Conservation (phyloP, 495 filamentous ascomycete species). For the Xylona heveae region DNA sequence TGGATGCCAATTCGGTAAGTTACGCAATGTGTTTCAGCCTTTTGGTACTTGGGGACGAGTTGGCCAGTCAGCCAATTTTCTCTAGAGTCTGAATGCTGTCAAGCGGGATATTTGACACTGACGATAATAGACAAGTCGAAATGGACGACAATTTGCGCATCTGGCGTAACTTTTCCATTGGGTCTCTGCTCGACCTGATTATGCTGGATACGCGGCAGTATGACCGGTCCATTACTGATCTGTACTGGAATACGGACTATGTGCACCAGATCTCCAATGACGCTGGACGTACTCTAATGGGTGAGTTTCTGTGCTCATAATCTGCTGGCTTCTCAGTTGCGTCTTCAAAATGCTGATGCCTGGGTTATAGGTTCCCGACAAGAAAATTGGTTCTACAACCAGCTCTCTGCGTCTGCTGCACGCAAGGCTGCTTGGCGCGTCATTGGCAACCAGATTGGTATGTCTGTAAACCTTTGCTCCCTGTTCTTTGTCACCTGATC, state of each 20-base stretch:
- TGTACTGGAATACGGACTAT: slow-evolving; percentile 31
- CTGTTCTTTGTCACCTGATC: too few relatives aligned
- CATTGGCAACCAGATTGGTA: slow-evolving; percentile 36
- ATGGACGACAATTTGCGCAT: slow-evolving; percentile 51
- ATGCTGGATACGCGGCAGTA: slow-evolving; percentile 51
- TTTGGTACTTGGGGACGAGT: too few relatives aligned
- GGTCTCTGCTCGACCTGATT: slow-evolving; percentile 40
- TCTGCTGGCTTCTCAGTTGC: too few relatives aligned
- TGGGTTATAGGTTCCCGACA: too few relatives aligned
- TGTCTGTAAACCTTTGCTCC: too few relatives aligned
- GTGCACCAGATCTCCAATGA: slow-evolving; percentile 31
- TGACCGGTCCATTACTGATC: slow-evolving; percentile 30
- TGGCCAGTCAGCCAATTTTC: too few relatives aligned
- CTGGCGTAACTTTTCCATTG: slow-evolving; percentile 44
- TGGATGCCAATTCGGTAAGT: slow-evolving; percentile 28
- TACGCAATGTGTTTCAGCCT: too few relatives aligned
- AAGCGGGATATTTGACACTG: too few relatives aligned
- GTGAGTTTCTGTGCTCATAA: too few relatives aligned
- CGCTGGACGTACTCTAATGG: slow-evolving; percentile 38
- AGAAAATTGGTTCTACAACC: slow-evolving; percentile 46
- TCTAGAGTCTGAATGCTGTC: too few relatives aligned
- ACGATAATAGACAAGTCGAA: slow-evolving; percentile 27
- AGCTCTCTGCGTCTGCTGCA: slow-evolving; percentile 26
- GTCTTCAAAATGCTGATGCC: too few relatives aligned
- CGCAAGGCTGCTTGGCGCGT: slow-evolving; percentile 40